phyloP scores from a whole-genome alignment of 768 basidiomycete genomes.

The Termitomyces sp. region DNA sequence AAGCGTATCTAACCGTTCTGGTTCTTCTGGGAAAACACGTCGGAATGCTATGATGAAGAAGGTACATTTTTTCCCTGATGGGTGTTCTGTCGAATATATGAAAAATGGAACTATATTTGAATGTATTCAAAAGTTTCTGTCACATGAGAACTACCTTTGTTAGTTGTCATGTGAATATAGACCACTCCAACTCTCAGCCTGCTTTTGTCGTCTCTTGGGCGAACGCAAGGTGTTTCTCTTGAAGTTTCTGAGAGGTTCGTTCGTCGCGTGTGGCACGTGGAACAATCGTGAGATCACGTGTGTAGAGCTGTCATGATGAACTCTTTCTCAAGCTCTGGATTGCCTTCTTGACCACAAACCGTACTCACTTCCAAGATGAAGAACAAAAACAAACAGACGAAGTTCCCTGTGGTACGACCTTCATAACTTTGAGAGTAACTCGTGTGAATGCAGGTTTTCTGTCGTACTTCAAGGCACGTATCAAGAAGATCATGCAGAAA shows the following conservation, averaged over 20 bases:
- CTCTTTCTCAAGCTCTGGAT: neutral
- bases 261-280: conserved; percentile 1
- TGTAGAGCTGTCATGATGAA: conserved; percentile 1
- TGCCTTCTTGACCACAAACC: neutral
- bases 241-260: neutral
- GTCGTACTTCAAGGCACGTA: conserved; percentile 64
- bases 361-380: conserved; percentile 47
- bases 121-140: neutral
- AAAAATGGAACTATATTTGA: neutral
- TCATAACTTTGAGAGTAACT: neutral
- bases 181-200: neutral
- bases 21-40: neutral
- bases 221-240: neutral
- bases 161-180: neutral
- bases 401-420: conserved; percentile 78
- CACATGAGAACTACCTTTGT: neutral
- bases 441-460: conserved; percentile 1
- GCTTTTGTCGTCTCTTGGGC: neutral
- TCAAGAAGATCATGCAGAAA: conserved; percentile 99
- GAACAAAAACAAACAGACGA: conserved; percentile 88
- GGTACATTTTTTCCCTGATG: neutral
- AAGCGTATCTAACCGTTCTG: too few relatives aligned
- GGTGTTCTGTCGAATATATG: neutral
- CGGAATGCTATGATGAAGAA: neutral
- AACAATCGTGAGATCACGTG: conserved; percentile 5